A percentile compares a stretch with the other conserved stretches of the same genome.
phyloP scores from a whole-genome alignment of 2,329 filamentous ascomycete genomes.

The Immersiporthe knoxdaviesiana region DNA sequence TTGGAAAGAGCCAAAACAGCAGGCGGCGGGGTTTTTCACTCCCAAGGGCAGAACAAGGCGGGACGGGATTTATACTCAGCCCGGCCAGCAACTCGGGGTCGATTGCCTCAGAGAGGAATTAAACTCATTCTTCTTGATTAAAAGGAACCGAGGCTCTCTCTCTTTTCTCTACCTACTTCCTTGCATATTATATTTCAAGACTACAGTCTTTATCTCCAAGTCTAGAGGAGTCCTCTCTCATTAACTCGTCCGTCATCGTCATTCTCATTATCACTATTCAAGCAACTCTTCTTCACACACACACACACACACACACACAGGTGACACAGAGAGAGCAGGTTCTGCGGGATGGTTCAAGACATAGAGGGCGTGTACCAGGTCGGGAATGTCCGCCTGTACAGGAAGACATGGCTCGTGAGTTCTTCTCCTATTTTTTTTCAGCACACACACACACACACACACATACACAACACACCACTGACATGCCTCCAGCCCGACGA shows the following conservation, averaged over 20 bases:
- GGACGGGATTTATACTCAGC: neutral
- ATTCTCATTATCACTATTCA: neutral
- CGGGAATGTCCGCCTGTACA: slow-evolving; percentile 52
- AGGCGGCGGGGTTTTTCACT: neutral
- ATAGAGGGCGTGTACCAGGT: slow-evolving; percentile 56
- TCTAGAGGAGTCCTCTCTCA: neutral
- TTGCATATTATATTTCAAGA: neutral
- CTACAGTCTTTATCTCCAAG: neutral
- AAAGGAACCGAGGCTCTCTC: neutral
- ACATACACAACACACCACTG: slow-evolving; percentile 15
- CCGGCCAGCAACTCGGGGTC: neutral
- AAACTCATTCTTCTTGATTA: neutral
- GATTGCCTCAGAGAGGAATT: neutral
- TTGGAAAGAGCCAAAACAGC: neutral
- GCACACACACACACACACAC: neutral
- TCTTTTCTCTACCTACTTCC: neutral
- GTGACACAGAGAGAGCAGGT: neutral
- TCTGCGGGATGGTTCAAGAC: slow-evolving; percentile 43
- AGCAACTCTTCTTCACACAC: neutral
- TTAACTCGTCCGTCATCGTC: too few species aligned
- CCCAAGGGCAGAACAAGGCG: neutral
- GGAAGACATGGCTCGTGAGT: slow-evolving; percentile 63
- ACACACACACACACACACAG: neutral
- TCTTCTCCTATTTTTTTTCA: slow-evolving; percentile 9
- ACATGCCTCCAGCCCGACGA: slow-evolving; percentile 54